Conservation (phyloP, 805 yeast genomes). For the Lipomyces mesembrius region DNA sequence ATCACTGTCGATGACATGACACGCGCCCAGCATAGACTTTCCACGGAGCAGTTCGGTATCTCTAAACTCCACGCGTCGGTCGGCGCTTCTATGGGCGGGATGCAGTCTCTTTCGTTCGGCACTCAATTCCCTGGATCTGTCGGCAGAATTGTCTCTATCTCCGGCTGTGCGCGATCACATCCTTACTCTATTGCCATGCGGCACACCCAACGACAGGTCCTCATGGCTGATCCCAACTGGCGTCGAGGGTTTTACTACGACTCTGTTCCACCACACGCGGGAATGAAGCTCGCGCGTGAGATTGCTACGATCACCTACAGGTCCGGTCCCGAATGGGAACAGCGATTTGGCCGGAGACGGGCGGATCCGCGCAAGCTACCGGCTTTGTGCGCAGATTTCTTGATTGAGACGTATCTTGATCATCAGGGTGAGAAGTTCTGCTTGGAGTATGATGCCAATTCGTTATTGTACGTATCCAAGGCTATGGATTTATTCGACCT, state of each 20-base stretch:
- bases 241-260: constrained; percentile 85
- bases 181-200: constrained; percentile 94
- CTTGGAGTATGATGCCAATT: constrained; percentile 86
- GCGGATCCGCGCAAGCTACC: constrained; percentile 79
- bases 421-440: constrained; percentile 96
- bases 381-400: constrained; percentile 89
- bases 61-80: constrained; percentile 72
- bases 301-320: constrained; percentile 93
- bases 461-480: constrained; percentile 82
- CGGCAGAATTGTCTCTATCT: constrained; percentile 72
- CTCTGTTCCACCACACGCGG: constrained; percentile 83
- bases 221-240: constrained; percentile 96
- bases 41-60: constrained; percentile 66
- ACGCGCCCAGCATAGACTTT: constrained; percentile 77
- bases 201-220: constrained; percentile 87
- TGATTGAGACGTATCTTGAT: constrained; percentile 90
- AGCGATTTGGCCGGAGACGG: constrained; percentile 84
- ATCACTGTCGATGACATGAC: constrained; percentile 88
- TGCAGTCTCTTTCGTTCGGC: constrained; percentile 90
- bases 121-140: constrained; percentile 81
- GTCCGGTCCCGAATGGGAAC: constrained; percentile 97
- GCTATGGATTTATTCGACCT: constrained; percentile 95
- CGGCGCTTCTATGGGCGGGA: constrained; percentile 98
- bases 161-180: constrained; percentile 93
- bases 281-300: constrained; percentile 92